Evolutionary conservation across 2,329 filamentous ascomycete species (phyloP).

Genomic region (Hymenoscyphus fructigenus): DNA sequence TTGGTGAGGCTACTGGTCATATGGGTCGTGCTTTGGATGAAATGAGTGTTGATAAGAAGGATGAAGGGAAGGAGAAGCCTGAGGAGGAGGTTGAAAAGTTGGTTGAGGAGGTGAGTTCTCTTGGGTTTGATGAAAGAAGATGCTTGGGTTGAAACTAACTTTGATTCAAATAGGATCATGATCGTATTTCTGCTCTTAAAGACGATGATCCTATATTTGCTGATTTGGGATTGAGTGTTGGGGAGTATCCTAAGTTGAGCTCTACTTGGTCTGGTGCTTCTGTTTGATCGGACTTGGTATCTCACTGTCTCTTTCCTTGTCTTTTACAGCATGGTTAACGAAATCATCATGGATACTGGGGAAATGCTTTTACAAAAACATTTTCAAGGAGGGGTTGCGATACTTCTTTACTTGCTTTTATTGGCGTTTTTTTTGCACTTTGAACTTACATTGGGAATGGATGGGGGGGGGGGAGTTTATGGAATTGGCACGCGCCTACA

Average conservation of each 20-base stretch:
- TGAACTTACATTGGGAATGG: too few relatives aligned
- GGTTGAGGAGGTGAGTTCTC: conserved; percentile 63
- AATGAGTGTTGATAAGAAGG: conserved; percentile 55
- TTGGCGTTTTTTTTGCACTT: too few relatives aligned
- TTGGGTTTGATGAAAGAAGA: background rate
- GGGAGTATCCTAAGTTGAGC: conserved; percentile 63
- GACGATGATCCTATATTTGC: conserved; percentile 49
- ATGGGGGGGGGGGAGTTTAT: too few relatives aligned
- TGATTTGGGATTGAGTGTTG: conserved; percentile 55
- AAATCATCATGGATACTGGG: too few relatives aligned
- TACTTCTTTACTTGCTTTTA: too few relatives aligned
- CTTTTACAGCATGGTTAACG: too few relatives aligned
- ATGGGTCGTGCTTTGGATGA: conserved; percentile 56
- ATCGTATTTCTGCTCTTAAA: conserved; percentile 41
- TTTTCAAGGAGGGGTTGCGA: too few relatives aligned
- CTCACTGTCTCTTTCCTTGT: too few relatives aligned
- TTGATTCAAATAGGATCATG: conserved; percentile 51
- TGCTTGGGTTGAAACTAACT: background rate
- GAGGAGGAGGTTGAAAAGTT: conserved; percentile 72
- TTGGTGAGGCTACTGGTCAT: conserved; percentile 65
- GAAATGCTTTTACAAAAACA: too few relatives aligned
- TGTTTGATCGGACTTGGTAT: too few relatives aligned
- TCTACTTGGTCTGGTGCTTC: conserved; percentile 37
- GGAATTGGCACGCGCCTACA: too few relatives aligned
- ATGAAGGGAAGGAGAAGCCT: conserved; percentile 59